Conservation (phyloP, 2,329 filamentous ascomycete genomes). For the Shiraia bambusicola region DNA sequence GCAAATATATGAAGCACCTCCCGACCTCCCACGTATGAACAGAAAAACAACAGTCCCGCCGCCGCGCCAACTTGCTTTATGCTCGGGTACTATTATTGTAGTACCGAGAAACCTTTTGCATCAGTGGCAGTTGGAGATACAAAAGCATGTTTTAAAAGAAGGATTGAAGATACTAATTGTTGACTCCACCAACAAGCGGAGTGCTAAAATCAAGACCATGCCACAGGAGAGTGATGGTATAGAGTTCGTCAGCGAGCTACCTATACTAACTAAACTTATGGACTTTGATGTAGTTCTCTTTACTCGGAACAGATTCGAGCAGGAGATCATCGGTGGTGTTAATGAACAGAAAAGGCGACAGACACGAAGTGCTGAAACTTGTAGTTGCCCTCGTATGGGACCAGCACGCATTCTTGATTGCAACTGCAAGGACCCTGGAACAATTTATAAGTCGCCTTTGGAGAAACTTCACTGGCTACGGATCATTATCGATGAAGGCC, state of each 20-base stretch:
- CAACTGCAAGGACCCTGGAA: constrained; percentile 45
- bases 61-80: constrained; percentile 61
- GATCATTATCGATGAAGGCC: constrained; percentile 89
- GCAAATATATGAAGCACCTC: constrained; percentile 45
- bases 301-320: constrained; percentile 71
- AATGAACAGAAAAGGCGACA: constrained; percentile 48
- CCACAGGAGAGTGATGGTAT: constrained; percentile 17
- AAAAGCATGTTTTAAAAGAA: constrained; percentile 66
- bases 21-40: constrained; percentile 44
- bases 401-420: constrained; percentile 48
- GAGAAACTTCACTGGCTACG: constrained; percentile 78
- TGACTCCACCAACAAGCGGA: constrained; percentile 39
- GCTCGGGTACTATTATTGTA: constrained; percentile 71
- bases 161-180: constrained; percentile 67
- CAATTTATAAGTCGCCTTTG: constrained; percentile 61
- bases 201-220: constrained; percentile 13
- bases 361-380: constrained; percentile 24
- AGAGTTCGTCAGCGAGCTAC: constrained; percentile 53
- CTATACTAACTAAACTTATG: constrained; percentile 59
- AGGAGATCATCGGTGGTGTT: constrained; percentile 58
- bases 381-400: constrained; percentile 48
- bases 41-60: constrained; percentile 45
- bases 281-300: constrained; percentile 77
- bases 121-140: constrained; percentile 82
- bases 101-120: constrained; percentile 80